A percentile compares a stretch with the other conserved stretches of the same genome.
Conservation (phyloP, 495 filamentous ascomycete genomes). For the Aspergillus avenaceus region DNA sequence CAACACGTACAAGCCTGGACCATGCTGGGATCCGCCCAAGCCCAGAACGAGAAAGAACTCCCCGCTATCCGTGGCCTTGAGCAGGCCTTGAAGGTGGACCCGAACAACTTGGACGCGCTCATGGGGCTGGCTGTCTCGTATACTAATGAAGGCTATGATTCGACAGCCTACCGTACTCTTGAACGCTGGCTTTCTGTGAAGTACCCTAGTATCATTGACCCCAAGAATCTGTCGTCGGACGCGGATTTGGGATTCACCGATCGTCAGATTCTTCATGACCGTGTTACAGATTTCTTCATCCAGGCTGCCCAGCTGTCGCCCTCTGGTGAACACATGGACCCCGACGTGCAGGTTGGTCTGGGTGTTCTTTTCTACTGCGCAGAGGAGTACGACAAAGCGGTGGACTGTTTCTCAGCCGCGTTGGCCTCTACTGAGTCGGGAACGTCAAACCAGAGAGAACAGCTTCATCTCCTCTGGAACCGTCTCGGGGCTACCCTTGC, state of each 20-base stretch:
- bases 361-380: constrained; percentile 97
- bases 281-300: constrained; percentile 87
- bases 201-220: constrained; percentile 75
- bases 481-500: constrained; percentile 92
- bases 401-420: constrained; percentile 94
- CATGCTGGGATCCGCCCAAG: constrained; percentile 83
- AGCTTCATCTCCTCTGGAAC: constrained; percentile 96
- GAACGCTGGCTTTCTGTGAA: constrained; percentile 94
- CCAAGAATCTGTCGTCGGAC: constrained; percentile 60
- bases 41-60: constrained; percentile 96
- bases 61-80: constrained; percentile 98
- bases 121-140: constrained; percentile 98
- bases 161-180: constrained; percentile 90
- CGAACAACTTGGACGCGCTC: constrained; percentile 78
- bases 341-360: constrained; percentile 95
- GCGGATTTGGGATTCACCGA: constrained; percentile 88
- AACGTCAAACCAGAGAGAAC: constrained; percentile 64
- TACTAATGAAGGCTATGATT: constrained; percentile 98
- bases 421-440: constrained; percentile 78
- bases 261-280: constrained; percentile 82
- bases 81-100: constrained; percentile 82
- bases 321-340: constrained; percentile 85
- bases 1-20: constrained; percentile 90
- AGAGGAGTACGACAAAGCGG: constrained; percentile 96
- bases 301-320: constrained; percentile 87